These are phyloP conservation scores for Acacia acuminata DNA, from an alignment of 306 rosid species.

Conservation along the genomic window DNA sequence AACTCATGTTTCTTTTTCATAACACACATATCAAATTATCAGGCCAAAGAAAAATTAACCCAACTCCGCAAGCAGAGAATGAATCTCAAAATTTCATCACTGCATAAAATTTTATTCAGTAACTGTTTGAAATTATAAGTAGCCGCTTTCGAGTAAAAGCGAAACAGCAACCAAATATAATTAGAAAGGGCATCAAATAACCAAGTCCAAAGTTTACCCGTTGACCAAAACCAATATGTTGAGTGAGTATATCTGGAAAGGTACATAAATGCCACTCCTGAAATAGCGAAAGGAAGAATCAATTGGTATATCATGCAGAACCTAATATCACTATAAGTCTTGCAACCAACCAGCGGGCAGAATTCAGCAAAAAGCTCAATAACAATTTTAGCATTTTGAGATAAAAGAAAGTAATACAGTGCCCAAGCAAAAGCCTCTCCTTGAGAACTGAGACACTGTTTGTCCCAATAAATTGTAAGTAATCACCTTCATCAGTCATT, in stretches of 20 bases:
- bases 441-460: too few species aligned
- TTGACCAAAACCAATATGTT: too few species aligned
- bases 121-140: not conserved
- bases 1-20: conserved; percentile 1
- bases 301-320: conserved; percentile 60
- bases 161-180: not conserved
- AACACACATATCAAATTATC: not conserved
- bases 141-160: conserved; percentile 3
- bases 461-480: too few species aligned
- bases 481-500: too few species aligned
- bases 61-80: not conserved
- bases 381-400: conserved; percentile 18
- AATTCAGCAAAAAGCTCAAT: conserved; percentile 39
- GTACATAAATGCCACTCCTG: conserved; percentile 43
- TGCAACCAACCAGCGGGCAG: conserved; percentile 51
- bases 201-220: conserved; percentile 16
- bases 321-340: conserved; percentile 53
- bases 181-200: conserved; percentile 10
- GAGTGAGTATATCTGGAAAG: conserved; percentile 59
- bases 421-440: too few species aligned
- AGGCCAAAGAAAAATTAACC: not conserved
- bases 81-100: not conserved
- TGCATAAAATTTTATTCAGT: not conserved
- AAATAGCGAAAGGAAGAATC: conserved; percentile 57
- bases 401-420: conserved; percentile 37